phyloP scores from a whole-genome alignment of 768 basidiomycete genomes.

The Auriscalpium microsporum region DNA sequence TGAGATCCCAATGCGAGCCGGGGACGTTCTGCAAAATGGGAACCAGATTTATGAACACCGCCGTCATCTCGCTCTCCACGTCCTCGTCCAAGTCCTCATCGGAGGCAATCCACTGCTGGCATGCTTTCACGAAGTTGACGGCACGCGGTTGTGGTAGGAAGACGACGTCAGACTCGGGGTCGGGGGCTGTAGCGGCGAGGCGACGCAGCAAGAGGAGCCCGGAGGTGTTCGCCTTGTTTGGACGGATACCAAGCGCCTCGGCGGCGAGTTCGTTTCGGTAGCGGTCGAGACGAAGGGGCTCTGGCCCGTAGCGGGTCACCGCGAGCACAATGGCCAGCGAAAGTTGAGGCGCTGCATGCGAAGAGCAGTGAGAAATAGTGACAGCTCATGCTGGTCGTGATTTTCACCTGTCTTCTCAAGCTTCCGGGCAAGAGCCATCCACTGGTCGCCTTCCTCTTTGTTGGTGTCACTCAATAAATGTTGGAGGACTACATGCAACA shows the following conservation, averaged over 20 bases:
- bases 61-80: constrained; percentile 68
- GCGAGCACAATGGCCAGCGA: constrained; percentile 58
- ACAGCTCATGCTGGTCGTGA: not conserved
- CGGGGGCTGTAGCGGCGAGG: constrained; percentile 66
- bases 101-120: constrained; percentile 71
- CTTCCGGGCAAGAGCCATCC: constrained; percentile 64
- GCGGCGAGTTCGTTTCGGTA: constrained; percentile 89
- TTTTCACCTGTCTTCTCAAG: constrained; percentile 53
- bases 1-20: constrained; percentile 88
- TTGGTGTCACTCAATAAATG: constrained; percentile 51
- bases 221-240: constrained; percentile 52
- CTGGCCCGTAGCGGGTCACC: constrained; percentile 52
- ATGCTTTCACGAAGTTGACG: constrained; percentile 78
- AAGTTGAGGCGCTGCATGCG: constrained; percentile 53
- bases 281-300: constrained; percentile 64
- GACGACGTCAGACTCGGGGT: constrained; percentile 66
- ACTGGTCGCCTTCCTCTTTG: constrained; percentile 61
- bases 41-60: constrained; percentile 65
- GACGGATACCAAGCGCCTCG: constrained; percentile 57
- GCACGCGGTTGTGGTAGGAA: constrained; percentile 83
- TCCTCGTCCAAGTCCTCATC: constrained; percentile 64
- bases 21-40: constrained; percentile 83
- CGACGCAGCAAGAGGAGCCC: constrained; percentile 65
- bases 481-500: constrained; percentile 53
- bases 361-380: not conserved